phyloP scores from a whole-genome alignment of 176 grass and related monocot species.

The Metroxylon sagu region DNA sequence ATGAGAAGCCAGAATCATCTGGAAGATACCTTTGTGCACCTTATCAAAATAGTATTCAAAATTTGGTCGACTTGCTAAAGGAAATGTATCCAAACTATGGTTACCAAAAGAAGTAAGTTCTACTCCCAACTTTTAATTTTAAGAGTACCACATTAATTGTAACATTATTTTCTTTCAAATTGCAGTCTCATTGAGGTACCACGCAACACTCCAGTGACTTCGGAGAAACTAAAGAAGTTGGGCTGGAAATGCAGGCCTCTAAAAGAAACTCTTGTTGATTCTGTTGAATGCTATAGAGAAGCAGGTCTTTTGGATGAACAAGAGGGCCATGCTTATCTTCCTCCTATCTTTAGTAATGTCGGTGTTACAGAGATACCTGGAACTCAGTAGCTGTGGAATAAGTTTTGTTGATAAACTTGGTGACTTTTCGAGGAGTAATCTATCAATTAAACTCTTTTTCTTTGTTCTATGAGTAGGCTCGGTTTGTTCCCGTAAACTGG shows the following conservation, averaged over 20 bases:
- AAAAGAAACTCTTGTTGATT: conserved; percentile 36
- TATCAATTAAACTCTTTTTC: too few relatives aligned
- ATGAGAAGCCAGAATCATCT: conserved; percentile 18
- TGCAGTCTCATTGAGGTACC: conserved; percentile 16
- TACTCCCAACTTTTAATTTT: too few relatives aligned
- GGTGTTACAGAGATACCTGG: neutral
- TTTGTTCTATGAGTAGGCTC: too few relatives aligned
- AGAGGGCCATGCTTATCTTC: neutral
- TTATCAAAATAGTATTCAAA: conserved; percentile 1
- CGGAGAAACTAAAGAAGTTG: conserved; percentile 29
- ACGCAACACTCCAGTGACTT: neutral
- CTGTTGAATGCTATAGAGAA: conserved; percentile 26
- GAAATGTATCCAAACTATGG: conserved; percentile 30
- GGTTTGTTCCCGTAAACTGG: too few relatives aligned
- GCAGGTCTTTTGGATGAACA: conserved; percentile 27
- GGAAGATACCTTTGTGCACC: conserved; percentile 28
- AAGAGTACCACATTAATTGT: too few relatives aligned
- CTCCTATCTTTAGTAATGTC: neutral
- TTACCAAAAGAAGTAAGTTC: conserved; percentile 24
- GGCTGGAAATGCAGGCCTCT: conserved; percentile 40
- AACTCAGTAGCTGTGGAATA: too few relatives aligned
- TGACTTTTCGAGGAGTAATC: too few relatives aligned
- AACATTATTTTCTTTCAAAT: neutral
- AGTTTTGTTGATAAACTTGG: too few relatives aligned
- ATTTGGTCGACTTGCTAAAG: conserved; percentile 20